Percentiles rank a stretch among this genome's conserved stretches.
phyloP scores from a whole-genome alignment of 1,284 basidiomycete species.

The Ceratobasidium sp. region DNA sequence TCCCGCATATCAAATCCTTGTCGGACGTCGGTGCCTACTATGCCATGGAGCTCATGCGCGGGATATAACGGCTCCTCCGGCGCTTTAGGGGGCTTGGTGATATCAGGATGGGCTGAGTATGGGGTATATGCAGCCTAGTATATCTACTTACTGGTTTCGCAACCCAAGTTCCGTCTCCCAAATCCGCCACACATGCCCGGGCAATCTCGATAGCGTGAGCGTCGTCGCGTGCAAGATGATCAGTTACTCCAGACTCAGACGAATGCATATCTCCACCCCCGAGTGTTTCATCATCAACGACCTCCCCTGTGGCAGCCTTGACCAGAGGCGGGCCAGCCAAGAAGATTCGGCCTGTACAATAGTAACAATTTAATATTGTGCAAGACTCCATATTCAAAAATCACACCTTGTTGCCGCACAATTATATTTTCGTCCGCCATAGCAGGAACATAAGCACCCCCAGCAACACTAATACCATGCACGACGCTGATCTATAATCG shows the following conservation, averaged over 20 bases:
- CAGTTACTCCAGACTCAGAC: conserved; percentile 92
- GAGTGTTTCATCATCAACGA: conserved; percentile 91
- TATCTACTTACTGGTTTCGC: conserved; percentile 7
- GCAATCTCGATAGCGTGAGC: conserved; percentile 90
- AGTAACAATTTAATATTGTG: background rate
- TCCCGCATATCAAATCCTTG: conserved; percentile 95
- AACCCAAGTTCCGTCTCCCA: conserved; percentile 63
- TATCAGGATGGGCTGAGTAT: background rate
- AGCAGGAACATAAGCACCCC: conserved; percentile 92
- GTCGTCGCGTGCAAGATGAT: conserved; percentile 91
- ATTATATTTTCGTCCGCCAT: conserved; percentile 98
- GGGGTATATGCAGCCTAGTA: background rate
- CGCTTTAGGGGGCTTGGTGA: conserved; percentile 65
- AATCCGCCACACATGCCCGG: conserved; percentile 82
- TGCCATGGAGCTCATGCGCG: conserved; percentile 86
- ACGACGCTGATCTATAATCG: conserved; percentile 87
- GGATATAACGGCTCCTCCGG: conserved; percentile 86
- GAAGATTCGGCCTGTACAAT: conserved; percentile 77
- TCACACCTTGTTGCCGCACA: conserved; percentile 82
- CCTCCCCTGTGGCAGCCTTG: conserved; percentile 94
- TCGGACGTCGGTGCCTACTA: conserved; percentile 89
- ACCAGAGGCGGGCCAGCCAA: conserved; percentile 96
- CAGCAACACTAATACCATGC: conserved; percentile 93
- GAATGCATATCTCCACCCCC: conserved; percentile 96
- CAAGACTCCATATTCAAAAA: background rate